Evolutionary conservation across 2,329 filamentous ascomycete genomes (phyloP).

Genomic region (Talaromyces amestolkiae): DNA sequence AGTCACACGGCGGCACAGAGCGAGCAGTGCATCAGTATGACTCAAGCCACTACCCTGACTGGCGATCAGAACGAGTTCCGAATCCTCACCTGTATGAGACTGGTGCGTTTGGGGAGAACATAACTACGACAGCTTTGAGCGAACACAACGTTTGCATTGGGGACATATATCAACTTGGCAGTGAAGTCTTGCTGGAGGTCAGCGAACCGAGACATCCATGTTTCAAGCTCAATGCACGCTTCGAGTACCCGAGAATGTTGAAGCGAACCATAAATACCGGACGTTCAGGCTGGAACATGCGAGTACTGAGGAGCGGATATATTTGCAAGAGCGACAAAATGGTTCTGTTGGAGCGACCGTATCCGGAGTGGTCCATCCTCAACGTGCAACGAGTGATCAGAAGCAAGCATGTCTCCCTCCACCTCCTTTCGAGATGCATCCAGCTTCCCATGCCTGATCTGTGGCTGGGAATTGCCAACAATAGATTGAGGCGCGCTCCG

Average conservation of each 20-base stretch:
- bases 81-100: conserved; percentile 53
- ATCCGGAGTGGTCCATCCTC: conserved; percentile 63
- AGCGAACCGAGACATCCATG: conserved; percentile 63
- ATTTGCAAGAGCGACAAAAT: conserved; percentile 59
- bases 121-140: conserved; percentile 58
- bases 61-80: conserved; percentile 51
- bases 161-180: conserved; percentile 55
- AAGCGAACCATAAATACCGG: conserved; percentile 55
- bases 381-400: conserved; percentile 52
- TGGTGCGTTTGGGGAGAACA: conserved; percentile 65
- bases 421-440: conserved; percentile 56
- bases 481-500: too few species aligned
- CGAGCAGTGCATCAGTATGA: conserved; percentile 65
- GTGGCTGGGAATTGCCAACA: conserved; percentile 37
- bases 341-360: conserved; percentile 53
- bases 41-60: conserved; percentile 57
- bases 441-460: conserved; percentile 42
- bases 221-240: conserved; percentile 68
- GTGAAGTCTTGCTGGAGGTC: conserved; percentile 56
- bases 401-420: conserved; percentile 29
- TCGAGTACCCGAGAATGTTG: conserved; percentile 62
- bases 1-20: conserved; percentile 61
- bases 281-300: conserved; percentile 66
- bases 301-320: conserved; percentile 56
- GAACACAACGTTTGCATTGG: conserved; percentile 66